Conservation (phyloP, 1,284 basidiomycete species). For the Cryptococcus amylolentus region DNA sequence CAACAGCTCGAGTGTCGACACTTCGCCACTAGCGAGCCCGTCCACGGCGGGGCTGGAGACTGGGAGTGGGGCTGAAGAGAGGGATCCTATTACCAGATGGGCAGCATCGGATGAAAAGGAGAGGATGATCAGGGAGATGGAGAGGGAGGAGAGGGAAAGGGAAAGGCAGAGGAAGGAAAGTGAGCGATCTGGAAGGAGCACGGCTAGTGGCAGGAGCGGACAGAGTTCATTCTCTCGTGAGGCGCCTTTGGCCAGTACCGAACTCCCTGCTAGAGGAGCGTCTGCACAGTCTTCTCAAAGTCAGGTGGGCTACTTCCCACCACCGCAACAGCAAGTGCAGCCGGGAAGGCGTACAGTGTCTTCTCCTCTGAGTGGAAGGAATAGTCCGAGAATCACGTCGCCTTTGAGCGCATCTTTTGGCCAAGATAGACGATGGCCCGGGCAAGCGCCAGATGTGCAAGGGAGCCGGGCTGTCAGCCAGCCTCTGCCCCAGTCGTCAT, state of each 20-base stretch:
- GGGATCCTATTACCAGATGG: slow-evolving; percentile 3
- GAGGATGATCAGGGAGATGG: too few relatives aligned
- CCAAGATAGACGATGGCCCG: too few relatives aligned
- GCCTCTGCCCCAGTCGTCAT: not conserved
- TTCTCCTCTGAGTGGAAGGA: not conserved
- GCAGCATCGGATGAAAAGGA: not conserved
- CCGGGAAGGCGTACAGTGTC: not conserved
- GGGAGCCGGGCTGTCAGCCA: not conserved
- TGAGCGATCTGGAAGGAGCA: too few relatives aligned
- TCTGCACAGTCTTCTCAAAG: not conserved
- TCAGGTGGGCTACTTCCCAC: too few relatives aligned
- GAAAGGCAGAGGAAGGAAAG: too few relatives aligned
- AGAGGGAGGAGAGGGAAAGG: too few relatives aligned
- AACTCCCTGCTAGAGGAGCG: not conserved
- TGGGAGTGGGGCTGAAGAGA: not conserved
- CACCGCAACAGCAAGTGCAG: not conserved
- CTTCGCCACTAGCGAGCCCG: not conserved
- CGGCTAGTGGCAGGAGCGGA: too few relatives aligned
- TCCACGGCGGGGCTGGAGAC: not conserved
- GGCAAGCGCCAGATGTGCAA: not conserved
- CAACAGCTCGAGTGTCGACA: too few relatives aligned
- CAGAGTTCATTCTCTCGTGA: too few relatives aligned
- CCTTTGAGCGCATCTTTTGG: not conserved
- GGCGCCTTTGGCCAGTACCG: not conserved
- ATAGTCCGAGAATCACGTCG: not conserved